These are phyloP conservation scores for Ogataea hybrid DNA, from an alignment of 1,139 yeast genomes.

Conservation along the genomic window DNA sequence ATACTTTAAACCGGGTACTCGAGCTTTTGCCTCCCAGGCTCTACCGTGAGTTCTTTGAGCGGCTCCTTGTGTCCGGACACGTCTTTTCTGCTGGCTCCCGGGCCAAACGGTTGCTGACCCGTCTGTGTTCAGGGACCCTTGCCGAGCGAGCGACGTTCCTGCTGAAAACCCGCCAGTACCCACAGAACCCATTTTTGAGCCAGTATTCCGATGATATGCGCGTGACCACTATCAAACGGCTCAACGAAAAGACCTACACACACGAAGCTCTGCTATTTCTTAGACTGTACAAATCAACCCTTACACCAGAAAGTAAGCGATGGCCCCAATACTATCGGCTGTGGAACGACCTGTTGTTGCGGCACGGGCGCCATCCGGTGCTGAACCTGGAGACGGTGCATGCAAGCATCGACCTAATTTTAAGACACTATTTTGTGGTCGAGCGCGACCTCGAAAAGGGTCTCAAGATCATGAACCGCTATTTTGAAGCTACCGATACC, in stretches of 20 bases:
- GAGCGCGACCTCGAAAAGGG: constrained; percentile 14
- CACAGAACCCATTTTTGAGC: background rate
- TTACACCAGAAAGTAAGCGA: background rate
- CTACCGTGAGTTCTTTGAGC: background rate
- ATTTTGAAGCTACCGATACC: constrained; percentile 5
- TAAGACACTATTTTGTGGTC: constrained; percentile 10
- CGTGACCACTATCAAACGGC: constrained; percentile 9
- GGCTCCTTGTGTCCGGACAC: constrained; percentile 1
- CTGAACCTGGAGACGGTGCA: constrained; percentile 6
- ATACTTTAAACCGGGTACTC: constrained; percentile 1
- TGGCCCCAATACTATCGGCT: constrained; percentile 3
- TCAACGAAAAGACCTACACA: constrained; percentile 8
- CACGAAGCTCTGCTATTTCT: constrained; percentile 11
- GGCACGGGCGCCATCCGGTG: constrained; percentile 10
- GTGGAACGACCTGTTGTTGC: constrained; percentile 10
- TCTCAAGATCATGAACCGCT: constrained; percentile 18
- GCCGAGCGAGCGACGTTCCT: background rate
- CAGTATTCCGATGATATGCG: constrained; percentile 11
- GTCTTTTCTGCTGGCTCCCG: background rate
- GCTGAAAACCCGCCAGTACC: background rate
- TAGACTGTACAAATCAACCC: constrained; percentile 5
- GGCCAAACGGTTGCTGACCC: background rate
- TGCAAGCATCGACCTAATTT: constrained; percentile 8
- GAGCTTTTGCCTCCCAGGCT: background rate
- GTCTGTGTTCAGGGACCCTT: constrained; percentile 4